phyloP scores from a whole-genome alignment of 305 asterid genomes.

The Solanum hybrid region DNA sequence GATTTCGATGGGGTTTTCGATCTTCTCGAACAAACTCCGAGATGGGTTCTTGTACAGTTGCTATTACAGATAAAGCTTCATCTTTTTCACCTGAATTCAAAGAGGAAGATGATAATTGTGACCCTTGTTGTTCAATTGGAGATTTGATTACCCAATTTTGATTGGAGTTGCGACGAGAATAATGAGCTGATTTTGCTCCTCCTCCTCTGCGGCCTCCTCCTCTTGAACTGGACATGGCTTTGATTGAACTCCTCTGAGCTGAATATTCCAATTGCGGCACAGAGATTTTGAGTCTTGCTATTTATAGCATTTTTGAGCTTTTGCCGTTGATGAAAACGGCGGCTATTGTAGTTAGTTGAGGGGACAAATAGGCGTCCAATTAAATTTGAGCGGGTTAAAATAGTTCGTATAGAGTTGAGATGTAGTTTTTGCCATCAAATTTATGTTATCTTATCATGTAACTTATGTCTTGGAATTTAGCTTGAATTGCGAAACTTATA shows the following conservation, averaged over 20 bases:
- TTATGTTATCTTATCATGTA: rapidly evolving
- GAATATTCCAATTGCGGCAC: not conserved
- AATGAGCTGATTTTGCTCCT: not conserved
- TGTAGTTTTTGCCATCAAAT: not conserved
- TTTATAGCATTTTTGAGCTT: not conserved
- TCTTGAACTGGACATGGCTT: not conserved
- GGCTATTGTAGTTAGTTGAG: not conserved
- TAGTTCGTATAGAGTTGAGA: not conserved
- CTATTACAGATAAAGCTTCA: not conserved
- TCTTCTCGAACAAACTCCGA: not conserved
- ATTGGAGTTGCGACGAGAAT: not conserved
- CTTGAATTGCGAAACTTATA: not conserved
- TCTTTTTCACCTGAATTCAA: not conserved
- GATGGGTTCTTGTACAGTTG: not conserved
- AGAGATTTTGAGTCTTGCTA: not conserved
- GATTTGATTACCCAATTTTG: conserved; percentile 3
- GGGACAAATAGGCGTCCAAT: not conserved
- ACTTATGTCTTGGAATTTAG: too few species aligned
- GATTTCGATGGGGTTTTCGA: conserved; percentile 7
- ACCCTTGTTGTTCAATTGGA: not conserved
- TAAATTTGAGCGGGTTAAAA: too few species aligned
- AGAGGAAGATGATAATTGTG: not conserved
- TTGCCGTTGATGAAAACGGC: not conserved
- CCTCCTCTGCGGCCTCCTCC: not conserved
- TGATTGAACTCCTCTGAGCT: not conserved